These are phyloP conservation scores for Citrullus amarus DNA, from an alignment of 306 rosid species.

Conservation along the genomic window DNA sequence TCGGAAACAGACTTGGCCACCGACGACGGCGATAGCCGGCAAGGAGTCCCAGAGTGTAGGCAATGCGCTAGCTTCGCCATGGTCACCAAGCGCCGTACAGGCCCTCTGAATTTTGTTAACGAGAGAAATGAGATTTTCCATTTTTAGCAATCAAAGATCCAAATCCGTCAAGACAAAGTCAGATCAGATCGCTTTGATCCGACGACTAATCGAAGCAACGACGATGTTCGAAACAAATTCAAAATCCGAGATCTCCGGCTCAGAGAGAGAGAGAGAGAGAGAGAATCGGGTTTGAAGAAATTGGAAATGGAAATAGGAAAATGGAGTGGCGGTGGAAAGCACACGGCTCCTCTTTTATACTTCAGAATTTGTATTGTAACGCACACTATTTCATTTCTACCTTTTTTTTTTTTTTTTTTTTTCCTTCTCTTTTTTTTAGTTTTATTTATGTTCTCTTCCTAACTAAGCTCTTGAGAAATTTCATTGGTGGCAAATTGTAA, in stretches of 20 bases:
- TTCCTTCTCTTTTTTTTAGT: not conserved
- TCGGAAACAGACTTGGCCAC: slow-evolving; percentile 74
- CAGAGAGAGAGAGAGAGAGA: not conserved
- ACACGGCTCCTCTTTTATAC: not conserved
- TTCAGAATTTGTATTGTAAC: not conserved
- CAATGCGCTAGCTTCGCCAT: slow-evolving; percentile 74
- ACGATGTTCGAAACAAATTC: not conserved
- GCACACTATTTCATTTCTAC: not conserved
- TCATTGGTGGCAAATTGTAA: too few species aligned
- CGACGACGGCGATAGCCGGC: slow-evolving; percentile 94
- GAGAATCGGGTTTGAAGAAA: slow-evolving; percentile 11
- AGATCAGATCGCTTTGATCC: slow-evolving; percentile 34
- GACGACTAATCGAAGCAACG: slow-evolving; percentile 5
- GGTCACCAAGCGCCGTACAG: slow-evolving; percentile 90
- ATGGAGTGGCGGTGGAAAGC: not conserved
- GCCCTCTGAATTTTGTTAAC: slow-evolving; percentile 95
- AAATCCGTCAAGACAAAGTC: slow-evolving; percentile 7
- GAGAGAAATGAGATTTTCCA: slow-evolving; percentile 79
- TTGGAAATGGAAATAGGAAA: not conserved
- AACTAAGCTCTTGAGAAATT: too few species aligned
- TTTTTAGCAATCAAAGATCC: slow-evolving; percentile 10
- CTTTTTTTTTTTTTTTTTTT: not conserved
- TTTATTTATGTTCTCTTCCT: not conserved
- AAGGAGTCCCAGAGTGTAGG: slow-evolving; percentile 96
- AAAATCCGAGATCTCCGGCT: slow-evolving; percentile 16